These are phyloP conservation scores for Rhizopus delemar DNA, from an alignment of 371 early-diverging fungal genomes.

Conservation along the genomic window DNA sequence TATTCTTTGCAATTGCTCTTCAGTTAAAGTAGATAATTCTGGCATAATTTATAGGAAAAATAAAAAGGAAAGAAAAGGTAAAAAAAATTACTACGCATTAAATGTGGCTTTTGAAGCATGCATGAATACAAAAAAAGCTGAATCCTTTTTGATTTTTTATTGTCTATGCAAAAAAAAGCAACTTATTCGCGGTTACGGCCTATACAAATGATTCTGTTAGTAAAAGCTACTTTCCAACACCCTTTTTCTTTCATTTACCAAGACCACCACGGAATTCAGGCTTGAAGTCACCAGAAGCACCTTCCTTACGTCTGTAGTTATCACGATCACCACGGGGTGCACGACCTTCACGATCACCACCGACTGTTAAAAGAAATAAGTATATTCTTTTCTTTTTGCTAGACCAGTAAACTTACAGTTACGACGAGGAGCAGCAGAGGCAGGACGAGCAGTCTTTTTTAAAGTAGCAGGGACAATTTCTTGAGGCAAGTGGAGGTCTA, in stretches of 20 bases:
- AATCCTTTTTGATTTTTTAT: not conserved
- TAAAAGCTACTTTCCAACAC: not conserved
- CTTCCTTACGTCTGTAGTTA: slow-evolving; percentile 90
- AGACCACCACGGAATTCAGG: slow-evolving; percentile 90
- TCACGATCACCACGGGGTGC: slow-evolving; percentile 73
- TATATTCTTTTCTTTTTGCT: not conserved
- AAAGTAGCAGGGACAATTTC: slow-evolving; percentile 95
- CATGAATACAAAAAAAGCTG: not conserved
- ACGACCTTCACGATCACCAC: slow-evolving; percentile 57
- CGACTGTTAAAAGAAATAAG: slow-evolving; percentile 13
- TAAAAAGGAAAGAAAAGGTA: slow-evolving; percentile 4
- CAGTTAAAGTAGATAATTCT: slow-evolving; percentile 9
- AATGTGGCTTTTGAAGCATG: not conserved
- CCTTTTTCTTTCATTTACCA: slow-evolving; percentile 45
- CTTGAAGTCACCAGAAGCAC: slow-evolving; percentile 85
- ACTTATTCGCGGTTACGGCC: slow-evolving; percentile 3
- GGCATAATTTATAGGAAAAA: not conserved
- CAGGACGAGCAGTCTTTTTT: slow-evolving; percentile 84
- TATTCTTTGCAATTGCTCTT: slow-evolving; percentile 14
- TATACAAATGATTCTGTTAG: not conserved
- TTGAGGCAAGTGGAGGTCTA: slow-evolving; percentile 89
- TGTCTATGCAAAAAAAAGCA: slow-evolving; percentile 1
- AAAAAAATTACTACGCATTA: slow-evolving; percentile 3
- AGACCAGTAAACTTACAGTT: slow-evolving; percentile 41
- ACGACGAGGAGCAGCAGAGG: slow-evolving; percentile 62